Conservation (phyloP, 2,329 filamentous ascomycete species). For the Arthrobotrys pseudoclavata region DNA sequence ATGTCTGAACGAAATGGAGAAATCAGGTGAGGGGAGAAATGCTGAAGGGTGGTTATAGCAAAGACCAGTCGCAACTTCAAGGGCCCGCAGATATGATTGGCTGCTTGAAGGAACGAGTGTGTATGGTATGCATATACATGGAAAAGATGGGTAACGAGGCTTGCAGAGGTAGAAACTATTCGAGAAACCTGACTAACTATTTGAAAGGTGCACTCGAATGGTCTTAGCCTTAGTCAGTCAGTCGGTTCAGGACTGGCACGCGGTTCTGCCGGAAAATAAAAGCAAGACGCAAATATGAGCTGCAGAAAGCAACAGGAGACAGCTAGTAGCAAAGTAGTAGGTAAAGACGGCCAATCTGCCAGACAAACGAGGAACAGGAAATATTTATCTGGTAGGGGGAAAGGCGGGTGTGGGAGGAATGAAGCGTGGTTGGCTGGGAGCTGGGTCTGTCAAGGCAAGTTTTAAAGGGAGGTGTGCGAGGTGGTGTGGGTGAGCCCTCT, state of each 20-base stretch:
- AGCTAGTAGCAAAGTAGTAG: conserved; percentile 53
- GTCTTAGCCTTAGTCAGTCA: conserved; percentile 37
- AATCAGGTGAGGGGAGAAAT: conserved; percentile 52
- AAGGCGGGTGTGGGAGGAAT: conserved; percentile 55
- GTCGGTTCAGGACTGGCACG: conserved; percentile 34
- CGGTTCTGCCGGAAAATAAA: conserved; percentile 52
- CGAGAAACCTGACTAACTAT: conserved; percentile 14
- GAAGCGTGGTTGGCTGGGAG: conserved; percentile 54
- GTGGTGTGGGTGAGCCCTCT: conserved; percentile 26
- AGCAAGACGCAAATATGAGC: conserved; percentile 57
- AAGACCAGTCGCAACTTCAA: conserved; percentile 41
- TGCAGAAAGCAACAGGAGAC: conserved; percentile 39
- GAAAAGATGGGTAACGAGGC: conserved; percentile 22
- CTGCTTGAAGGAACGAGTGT: conserved; percentile 11
- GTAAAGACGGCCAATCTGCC: conserved; percentile 20
- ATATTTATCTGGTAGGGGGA: conserved; percentile 23
- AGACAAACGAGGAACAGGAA: conserved; percentile 32
- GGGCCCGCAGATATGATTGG: conserved; percentile 38
- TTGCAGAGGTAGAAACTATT: neutral
- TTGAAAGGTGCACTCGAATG: conserved; percentile 28
- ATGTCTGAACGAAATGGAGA: conserved; percentile 26
- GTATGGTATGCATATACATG: conserved; percentile 17
- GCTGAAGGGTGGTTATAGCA: conserved; percentile 37
- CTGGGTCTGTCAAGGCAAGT: conserved; percentile 40
- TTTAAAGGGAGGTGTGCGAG: conserved; percentile 35